These are phyloP conservation scores for Trichoderma breve DNA, from an alignment of 2,329 filamentous ascomycete genomes.

Conservation along the genomic window DNA sequence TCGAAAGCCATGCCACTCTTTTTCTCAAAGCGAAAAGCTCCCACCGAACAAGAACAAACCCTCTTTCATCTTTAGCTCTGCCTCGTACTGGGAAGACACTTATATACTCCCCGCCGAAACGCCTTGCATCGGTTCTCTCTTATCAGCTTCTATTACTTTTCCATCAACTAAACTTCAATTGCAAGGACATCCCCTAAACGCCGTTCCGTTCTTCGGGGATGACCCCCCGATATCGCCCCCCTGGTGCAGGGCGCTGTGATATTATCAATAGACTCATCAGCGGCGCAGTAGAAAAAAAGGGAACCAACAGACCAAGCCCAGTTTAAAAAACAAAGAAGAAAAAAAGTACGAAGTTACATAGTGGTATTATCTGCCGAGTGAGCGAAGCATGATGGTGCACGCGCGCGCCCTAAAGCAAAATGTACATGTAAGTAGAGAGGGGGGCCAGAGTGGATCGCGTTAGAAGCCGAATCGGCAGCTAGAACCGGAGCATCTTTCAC, in stretches of 20 bases:
- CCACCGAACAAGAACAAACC: background rate
- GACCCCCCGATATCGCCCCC: constrained; percentile 10
- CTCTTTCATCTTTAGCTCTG: background rate
- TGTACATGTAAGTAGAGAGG: background rate
- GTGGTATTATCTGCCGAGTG: background rate
- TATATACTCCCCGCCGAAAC: background rate
- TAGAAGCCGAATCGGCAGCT: background rate
- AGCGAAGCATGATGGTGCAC: background rate
- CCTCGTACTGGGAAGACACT: background rate
- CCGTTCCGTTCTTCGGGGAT: constrained; percentile 10
- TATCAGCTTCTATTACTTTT: background rate
- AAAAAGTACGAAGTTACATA: background rate
- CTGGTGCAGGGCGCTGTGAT: background rate
- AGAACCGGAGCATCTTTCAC: constrained; percentile 12
- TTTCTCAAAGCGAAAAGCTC: background rate
- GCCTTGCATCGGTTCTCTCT: background rate
- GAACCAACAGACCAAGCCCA: background rate
- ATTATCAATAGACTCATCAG: background rate
- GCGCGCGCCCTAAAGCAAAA: background rate
- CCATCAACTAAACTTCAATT: background rate
- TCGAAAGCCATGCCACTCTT: background rate
- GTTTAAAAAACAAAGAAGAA: background rate
- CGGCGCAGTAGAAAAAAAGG: background rate
- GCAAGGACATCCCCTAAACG: background rate
- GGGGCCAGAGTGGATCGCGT: background rate